Evolutionary conservation across 139 green algal genomes (phyloP), one percentile per base, ranked within the genome.

Genomic region (Eudorina sp.): DNA sequence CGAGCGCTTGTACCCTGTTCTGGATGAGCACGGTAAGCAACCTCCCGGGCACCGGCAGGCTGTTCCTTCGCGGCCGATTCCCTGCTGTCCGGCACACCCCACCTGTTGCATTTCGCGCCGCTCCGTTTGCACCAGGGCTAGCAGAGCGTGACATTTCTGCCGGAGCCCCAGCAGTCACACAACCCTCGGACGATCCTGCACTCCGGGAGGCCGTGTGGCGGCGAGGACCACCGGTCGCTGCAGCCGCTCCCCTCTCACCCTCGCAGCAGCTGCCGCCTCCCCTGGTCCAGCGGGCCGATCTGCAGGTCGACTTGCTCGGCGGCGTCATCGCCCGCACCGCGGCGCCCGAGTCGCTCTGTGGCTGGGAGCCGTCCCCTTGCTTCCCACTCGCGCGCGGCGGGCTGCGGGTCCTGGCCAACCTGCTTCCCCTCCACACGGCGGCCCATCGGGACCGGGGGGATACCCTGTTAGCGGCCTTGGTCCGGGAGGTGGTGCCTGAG

Each of bases 341-440:
- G 16, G 75, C 34, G 34, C 48, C 31, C 1, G 75, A 69, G 31
- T 38, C 75, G 46, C 51, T 83, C 48, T 68, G 48, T 34, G 31
- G 36, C 19, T 83, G 75, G 75, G 23, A 69, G 75, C 75, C 75
- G 0, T 58, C 51, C 4, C 48, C 75, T 18, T 68, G 48, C 75
- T 83, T 68, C 36, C 75, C 75, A 18, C 46, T 69, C 16, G 16
- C 48, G 3, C 75, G 75, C 48, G 75, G 75, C 46, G 75, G 75
- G 11, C 46, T 48, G 31, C 48, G 29, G 1, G 48, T 9, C 13
- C 48, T 60, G 48, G n/a, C 75, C 48, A 83, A 83, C 31, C 51
- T 83, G 16, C 51, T 83, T 48, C 75, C 75, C 14, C 53, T 83
- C 1, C 75, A 83, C 53, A 34, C 51, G 1, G 75, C 51, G 40